Evolutionary conservation across 306 rosid species (phyloP).

Genomic region (Quercus rubra): DNA sequence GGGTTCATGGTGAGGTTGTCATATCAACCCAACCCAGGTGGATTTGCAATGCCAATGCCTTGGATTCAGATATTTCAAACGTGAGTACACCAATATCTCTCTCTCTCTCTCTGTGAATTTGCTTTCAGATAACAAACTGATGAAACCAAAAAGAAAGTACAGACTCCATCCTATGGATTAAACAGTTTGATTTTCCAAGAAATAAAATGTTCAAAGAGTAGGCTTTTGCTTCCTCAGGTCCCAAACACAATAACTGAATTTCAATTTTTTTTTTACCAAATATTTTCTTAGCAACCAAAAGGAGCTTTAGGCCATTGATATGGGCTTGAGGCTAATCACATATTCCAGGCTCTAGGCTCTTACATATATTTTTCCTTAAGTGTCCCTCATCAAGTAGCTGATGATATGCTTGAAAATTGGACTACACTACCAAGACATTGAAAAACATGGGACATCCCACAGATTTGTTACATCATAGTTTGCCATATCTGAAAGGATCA

Average conservation of each 20-base stretch:
- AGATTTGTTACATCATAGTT: background rate
- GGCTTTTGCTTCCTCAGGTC: background rate
- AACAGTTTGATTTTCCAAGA: background rate
- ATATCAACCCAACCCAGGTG: slow-evolving; percentile 72
- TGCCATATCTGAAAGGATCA: slow-evolving; percentile 4
- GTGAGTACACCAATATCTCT: slow-evolving; percentile 8
- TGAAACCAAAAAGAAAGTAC: background rate
- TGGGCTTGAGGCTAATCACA: background rate
- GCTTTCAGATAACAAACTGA: background rate
- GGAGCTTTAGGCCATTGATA: background rate
- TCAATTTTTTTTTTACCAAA: background rate
- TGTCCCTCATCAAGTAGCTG: background rate
- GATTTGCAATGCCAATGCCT: slow-evolving; percentile 36
- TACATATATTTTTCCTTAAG: background rate
- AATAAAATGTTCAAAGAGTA: background rate
- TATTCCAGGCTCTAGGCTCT: slow-evolving; percentile 1
- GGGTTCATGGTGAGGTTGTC: slow-evolving; percentile 78
- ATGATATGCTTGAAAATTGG: background rate
- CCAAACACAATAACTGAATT: too few relatives aligned
- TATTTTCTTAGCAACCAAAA: background rate
- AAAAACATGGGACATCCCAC: background rate
- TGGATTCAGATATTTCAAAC: slow-evolving; percentile 27
- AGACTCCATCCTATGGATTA: background rate
- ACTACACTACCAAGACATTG: background rate
- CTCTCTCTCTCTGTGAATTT: background rate